Evolutionary conservation across 2,329 filamentous ascomycete genomes (phyloP), one percentile per base, ranked within the genome.

Genomic region (Trichophyton rubrum): DNA sequence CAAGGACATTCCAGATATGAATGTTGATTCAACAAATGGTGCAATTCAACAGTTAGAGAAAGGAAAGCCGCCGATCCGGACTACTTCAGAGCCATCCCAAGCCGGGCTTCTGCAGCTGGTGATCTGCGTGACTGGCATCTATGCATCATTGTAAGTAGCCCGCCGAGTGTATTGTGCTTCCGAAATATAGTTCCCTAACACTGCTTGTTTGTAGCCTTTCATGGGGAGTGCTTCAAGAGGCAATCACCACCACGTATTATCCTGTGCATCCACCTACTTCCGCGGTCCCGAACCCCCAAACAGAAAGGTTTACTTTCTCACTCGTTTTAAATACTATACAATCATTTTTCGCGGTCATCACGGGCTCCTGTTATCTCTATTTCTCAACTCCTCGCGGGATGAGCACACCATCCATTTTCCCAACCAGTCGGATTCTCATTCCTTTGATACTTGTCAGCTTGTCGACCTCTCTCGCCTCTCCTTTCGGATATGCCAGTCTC

Each of bases 301-400:
- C 70, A 49, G 86, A 95, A 72, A 85, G 89, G 67, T 99, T 96
- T 82, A 90, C 87, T 66, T 96, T 90, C 74, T 88, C 93, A 60
- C 86, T 99, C 69, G 92, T 97, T 73, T 85, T 99, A 68, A 96
- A 97, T 76, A 97, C 93, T 4, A 85, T 97, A 63, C 93, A 99
- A 75, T 96, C 92, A 40, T 77, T 86, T 68, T 92, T 96, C 73
- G 92, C 92, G 15, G 90, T 89, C 41, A 77, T 86, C 6, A 88
- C 88, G 6, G 93, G 93, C 60, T 86, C 86, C 67, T 89, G 59
- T 99, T 99, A 99, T 78, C 85, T 96, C 61, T 78, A 81, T 63
- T 75, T 82, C 61, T 79, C 78, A 8, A 85, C 85, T 63, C 88
- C 85, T 64, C 75, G 53, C 72, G 81, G 66, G 62, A 75, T 70